Conservation (phyloP, 164 flowering plant species). For the Dillenia turbinata region DNA sequence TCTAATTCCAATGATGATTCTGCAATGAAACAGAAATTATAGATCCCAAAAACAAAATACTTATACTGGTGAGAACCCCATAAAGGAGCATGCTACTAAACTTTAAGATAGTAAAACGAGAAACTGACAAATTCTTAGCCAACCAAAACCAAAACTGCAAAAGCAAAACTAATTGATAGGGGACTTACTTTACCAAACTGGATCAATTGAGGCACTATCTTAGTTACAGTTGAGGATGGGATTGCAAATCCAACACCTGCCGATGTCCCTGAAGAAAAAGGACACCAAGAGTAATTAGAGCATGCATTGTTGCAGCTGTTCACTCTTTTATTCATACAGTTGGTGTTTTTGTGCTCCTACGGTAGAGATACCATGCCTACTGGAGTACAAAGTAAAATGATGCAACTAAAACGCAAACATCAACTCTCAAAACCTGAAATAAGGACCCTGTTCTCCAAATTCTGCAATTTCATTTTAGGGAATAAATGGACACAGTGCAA, state of each 20-base stretch:
- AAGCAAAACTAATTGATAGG: neutral
- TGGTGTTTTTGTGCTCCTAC: too few relatives aligned
- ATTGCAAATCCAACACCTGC: slow-evolving; percentile 98
- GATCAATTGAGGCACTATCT: slow-evolving; percentile 86
- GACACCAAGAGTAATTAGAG: too few relatives aligned
- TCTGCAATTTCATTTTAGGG: neutral
- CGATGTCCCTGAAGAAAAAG: slow-evolving; percentile 58
- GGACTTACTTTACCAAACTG: slow-evolving; percentile 71
- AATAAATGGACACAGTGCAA: too few relatives aligned
- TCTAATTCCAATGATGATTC: neutral
- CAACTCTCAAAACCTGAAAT: too few relatives aligned
- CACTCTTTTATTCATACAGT: too few relatives aligned
- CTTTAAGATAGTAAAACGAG: too few relatives aligned
- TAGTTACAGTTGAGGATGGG: slow-evolving; percentile 77
- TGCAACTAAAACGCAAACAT: too few relatives aligned
- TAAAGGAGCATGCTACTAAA: neutral
- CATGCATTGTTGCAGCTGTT: too few relatives aligned
- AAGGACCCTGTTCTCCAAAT: neutral
- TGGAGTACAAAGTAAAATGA: too few relatives aligned
- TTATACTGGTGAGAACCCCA: neutral
- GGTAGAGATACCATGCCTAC: too few relatives aligned
- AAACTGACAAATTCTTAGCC: too few relatives aligned
- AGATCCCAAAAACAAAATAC: neutral
- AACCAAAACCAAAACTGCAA: neutral
- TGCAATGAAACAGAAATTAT: neutral